These are phyloP conservation scores for Xylaria cubensis DNA, from an alignment of 495 filamentous ascomycete genomes.

Conservation along the genomic window DNA sequence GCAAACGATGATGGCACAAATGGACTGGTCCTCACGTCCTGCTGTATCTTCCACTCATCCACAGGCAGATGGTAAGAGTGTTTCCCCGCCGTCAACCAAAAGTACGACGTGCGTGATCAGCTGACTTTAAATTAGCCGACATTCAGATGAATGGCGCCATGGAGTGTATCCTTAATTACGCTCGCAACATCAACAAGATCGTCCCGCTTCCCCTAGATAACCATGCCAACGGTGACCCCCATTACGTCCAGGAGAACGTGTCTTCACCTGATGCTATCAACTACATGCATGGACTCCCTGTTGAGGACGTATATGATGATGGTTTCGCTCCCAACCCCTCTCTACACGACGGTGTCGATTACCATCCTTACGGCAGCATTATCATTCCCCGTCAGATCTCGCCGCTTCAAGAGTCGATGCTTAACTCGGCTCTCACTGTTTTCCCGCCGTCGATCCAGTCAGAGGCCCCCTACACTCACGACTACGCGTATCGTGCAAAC, in stretches of 20 bases:
- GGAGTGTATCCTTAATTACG: not conserved
- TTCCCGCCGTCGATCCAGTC: not conserved
- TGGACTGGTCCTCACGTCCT: not conserved
- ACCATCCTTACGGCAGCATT: not conserved
- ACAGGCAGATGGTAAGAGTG: not conserved
- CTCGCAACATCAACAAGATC: not conserved
- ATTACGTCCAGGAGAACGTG: not conserved
- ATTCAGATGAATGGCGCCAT: not conserved
- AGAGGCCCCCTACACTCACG: not conserved
- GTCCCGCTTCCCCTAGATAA: not conserved
- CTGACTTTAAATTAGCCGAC: not conserved
- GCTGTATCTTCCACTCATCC: not conserved
- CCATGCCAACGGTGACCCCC: not conserved
- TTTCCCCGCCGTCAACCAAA: not conserved
- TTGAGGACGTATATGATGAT: not conserved
- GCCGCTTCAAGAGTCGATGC: not conserved
- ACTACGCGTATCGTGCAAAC: no score
- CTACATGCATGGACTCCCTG: not conserved
- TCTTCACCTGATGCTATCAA: not conserved
- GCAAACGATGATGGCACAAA: not conserved
- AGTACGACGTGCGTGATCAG: not conserved
- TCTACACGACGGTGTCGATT: no score
- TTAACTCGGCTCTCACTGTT: not conserved
- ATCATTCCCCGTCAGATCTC: not conserved
- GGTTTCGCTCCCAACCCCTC: not conserved